Evolutionary conservation across 495 filamentous ascomycete genomes (phyloP).

Genomic region (Umbilicaria muhlenbergii): DNA sequence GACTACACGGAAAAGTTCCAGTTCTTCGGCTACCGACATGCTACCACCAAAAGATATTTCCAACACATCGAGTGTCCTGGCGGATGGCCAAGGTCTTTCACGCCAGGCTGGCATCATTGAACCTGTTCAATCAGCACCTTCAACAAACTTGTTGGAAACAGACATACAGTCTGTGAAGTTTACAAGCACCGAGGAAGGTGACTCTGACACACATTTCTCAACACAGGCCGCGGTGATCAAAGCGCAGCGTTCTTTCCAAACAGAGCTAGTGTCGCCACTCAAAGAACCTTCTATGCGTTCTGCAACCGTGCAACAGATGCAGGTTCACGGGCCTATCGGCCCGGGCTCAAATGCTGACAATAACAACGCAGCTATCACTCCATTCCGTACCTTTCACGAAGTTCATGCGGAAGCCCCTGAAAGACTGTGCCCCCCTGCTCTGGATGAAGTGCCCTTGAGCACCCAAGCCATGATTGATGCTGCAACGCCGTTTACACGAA

Average conservation of each 20-base stretch:
- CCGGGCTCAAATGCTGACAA: no score
- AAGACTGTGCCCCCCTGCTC: no score
- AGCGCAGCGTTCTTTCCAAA: constrained; percentile 32
- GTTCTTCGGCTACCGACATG: no score
- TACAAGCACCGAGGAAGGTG: constrained; percentile 9
- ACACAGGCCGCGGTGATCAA: constrained; percentile 33
- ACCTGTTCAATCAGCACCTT: constrained; percentile 3
- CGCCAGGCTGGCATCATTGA: no score
- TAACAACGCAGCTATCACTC: constrained; percentile 14
- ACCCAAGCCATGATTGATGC: constrained; percentile 36
- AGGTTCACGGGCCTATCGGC: no score
- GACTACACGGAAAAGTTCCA: no score
- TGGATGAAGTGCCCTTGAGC: constrained; percentile 17
- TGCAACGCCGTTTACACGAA: constrained; percentile 31
- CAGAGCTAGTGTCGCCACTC: constrained; percentile 18
- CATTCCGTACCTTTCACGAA: constrained; percentile 12
- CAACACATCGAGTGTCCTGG: no score
- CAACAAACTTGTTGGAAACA: constrained; percentile 13
- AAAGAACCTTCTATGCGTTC: neutral
- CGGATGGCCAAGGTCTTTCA: no score
- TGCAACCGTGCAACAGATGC: no score
- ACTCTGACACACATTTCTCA: constrained; percentile 25
- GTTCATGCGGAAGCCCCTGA: no score
- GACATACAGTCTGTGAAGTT: constrained; percentile 5
- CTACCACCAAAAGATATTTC: no score